phyloP scores from a whole-genome alignment of 805 yeast species.

The Metschnikowia dekortorum region DNA sequence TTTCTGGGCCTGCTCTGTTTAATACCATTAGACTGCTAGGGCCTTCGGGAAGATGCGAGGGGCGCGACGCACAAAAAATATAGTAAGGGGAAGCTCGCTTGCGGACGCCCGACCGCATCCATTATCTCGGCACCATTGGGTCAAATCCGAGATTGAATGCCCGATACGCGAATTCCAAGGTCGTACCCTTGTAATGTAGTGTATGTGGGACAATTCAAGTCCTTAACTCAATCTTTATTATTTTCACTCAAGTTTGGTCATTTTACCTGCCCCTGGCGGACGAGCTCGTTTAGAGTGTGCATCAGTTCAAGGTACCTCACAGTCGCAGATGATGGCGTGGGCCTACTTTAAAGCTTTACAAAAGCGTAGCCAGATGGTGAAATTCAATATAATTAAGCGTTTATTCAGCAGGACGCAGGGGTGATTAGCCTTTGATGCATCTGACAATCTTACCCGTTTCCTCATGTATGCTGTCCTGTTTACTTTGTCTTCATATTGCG shows the following conservation, averaged over 20 bases:
- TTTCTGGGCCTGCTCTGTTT: background rate
- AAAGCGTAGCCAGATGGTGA: no score
- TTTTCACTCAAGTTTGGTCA: background rate
- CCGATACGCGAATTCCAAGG: background rate
- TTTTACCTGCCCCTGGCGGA: background rate
- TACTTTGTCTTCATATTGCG: background rate
- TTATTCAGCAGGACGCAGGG: background rate
- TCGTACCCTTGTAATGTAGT: background rate
- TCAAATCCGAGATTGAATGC: background rate
- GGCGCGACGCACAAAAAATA: constrained; percentile 2
- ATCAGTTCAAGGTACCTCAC: background rate
- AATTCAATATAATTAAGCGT: background rate
- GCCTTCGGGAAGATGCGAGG: constrained; percentile 1
- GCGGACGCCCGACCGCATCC: background rate
- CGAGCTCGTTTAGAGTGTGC: background rate
- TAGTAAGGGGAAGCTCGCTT: constrained; percentile 2
- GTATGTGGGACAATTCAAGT: background rate
- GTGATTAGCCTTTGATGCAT: background rate
- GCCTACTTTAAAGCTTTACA: background rate
- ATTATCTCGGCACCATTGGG: background rate
- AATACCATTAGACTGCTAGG: background rate
- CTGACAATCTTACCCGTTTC: background rate
- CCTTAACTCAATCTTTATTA: no score
- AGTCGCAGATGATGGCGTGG: background rate
- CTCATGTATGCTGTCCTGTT: background rate